phyloP scores from a whole-genome alignment of 306 rosid genomes.

The Hippophae rhamnoides region DNA sequence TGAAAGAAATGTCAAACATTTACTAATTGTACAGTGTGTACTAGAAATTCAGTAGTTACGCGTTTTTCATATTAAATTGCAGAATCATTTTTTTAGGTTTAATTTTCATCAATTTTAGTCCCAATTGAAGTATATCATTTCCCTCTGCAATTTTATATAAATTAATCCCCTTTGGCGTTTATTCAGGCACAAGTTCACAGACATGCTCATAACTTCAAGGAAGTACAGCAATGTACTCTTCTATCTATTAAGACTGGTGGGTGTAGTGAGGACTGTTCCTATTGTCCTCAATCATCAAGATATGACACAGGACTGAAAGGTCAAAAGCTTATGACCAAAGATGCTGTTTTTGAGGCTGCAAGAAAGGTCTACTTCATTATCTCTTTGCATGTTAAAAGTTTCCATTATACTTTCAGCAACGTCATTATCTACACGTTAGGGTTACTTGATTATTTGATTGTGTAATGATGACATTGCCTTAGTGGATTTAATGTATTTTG shows the following conservation, averaged over 20 bases:
- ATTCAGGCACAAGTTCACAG: constrained; percentile 93
- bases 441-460: background rate
- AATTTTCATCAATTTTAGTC: too few relatives aligned
- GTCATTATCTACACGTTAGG: too few relatives aligned
- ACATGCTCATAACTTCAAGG: constrained; percentile 79
- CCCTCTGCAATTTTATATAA: too few relatives aligned
- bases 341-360: constrained; percentile 66
- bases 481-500: background rate
- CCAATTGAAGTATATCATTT: too few relatives aligned
- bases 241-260: constrained; percentile 95
- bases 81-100: too few relatives aligned
- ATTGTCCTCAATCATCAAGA: constrained; percentile 92
- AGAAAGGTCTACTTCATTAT: constrained; percentile 39
- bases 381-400: background rate
- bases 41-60: too few relatives aligned
- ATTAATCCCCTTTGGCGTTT: background rate
- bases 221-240: constrained; percentile 97
- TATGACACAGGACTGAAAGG: constrained; percentile 78
- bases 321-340: constrained; percentile 72
- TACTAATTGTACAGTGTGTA: too few relatives aligned
- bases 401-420: background rate
- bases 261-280: constrained; percentile 96
- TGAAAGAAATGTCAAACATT: too few relatives aligned
- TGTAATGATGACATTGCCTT: background rate
- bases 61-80: too few relatives aligned